Evolutionary conservation across 371 early-diverging fungal genomes (phyloP), one percentile per base, ranked within the genome.

Genomic region (Mortierella sp.): DNA sequence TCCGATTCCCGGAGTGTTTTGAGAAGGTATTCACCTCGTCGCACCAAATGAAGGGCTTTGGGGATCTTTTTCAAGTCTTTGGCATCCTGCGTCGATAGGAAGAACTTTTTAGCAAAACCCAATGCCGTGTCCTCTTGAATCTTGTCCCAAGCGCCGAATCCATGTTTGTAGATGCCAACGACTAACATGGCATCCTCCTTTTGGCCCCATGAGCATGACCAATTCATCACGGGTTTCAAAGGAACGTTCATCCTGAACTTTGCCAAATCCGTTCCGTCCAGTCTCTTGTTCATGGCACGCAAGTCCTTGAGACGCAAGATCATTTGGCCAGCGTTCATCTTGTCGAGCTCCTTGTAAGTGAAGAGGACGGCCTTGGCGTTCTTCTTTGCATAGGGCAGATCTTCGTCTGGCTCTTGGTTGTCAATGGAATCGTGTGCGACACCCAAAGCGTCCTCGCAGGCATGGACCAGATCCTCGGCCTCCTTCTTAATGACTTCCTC

Each of bases 131-230:
- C 98, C 3, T 88, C 87, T 51, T 92, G 91, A 19, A 99, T 96
- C 57, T 84, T 79, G 53, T 84, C 80, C 98, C 98, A 98, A 64
- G 89, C 91, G 12, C 98, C 98, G 81, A 96, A 97, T 9, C 99
- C 99, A 76, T 98, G 92, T 45, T 86, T 83, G 81, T 93, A 92
- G 21, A 98, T 90, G 58, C 99, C 99, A 19, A 96, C 91, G 16
- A 99, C 84, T 49, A 99, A 82, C 93, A 94, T 91, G n/a, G 97
- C 89, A 80, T 99, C 99, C 78, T 99, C 99, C 55, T 90, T 90
- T 55, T 87, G 90, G 14, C 91, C 90, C 99, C 99, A 99, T 34
- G 83, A 58, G 54, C 89, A 89, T 51, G 87, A 83, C 98, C 98
- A 97, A 67, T 93, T 92, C 72, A 86, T 82, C 0, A 94, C 94